A percentile compares a stretch with the other conserved stretches of the same genome.
phyloP scores from a whole-genome alignment of 2,329 filamentous ascomycete species.

The Cadophora luteo-olivacea region DNA sequence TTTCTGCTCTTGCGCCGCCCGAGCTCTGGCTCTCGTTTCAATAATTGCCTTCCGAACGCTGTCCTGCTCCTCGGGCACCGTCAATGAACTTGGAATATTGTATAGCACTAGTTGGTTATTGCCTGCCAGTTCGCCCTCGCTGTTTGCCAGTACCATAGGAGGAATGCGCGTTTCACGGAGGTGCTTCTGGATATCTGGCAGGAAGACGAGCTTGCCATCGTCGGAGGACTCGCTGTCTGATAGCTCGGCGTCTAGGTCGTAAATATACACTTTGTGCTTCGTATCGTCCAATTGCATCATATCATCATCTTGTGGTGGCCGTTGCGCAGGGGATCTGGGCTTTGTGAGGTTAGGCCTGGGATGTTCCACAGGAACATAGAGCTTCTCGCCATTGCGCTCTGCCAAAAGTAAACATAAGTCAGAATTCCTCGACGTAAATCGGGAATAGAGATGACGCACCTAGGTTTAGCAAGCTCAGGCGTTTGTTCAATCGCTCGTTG shows the following conservation, averaged over 20 bases:
- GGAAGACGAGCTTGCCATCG: constrained; percentile 71
- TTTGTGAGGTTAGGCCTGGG: constrained; percentile 42
- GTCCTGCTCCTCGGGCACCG: constrained; percentile 75
- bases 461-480: constrained; percentile 81
- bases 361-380: constrained; percentile 70
- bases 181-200: constrained; percentile 85
- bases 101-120: constrained; percentile 82
- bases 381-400: constrained; percentile 68
- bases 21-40: constrained; percentile 73
- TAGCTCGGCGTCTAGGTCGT: constrained; percentile 88
- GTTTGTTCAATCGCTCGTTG: constrained; percentile 81
- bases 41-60: constrained; percentile 83
- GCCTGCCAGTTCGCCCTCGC: constrained; percentile 60
- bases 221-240: constrained; percentile 68
- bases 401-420: constrained; percentile 38
- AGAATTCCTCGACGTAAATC: constrained; percentile 5
- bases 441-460: constrained; percentile 58
- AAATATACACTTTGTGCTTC: constrained; percentile 87
- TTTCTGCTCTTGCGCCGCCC: constrained; percentile 62
- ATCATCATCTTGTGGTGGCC: constrained; percentile 53
- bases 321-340: constrained; percentile 28
- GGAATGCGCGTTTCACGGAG: constrained; percentile 72
- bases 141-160: constrained; percentile 65
- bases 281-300: constrained; percentile 85
- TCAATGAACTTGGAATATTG: constrained; percentile 76